A percentile compares a stretch with the other conserved stretches of the same genome.
These are phyloP conservation scores for Cladorrhinum samala DNA, from an alignment of 495 filamentous ascomycete genomes.

Conservation along the genomic window DNA sequence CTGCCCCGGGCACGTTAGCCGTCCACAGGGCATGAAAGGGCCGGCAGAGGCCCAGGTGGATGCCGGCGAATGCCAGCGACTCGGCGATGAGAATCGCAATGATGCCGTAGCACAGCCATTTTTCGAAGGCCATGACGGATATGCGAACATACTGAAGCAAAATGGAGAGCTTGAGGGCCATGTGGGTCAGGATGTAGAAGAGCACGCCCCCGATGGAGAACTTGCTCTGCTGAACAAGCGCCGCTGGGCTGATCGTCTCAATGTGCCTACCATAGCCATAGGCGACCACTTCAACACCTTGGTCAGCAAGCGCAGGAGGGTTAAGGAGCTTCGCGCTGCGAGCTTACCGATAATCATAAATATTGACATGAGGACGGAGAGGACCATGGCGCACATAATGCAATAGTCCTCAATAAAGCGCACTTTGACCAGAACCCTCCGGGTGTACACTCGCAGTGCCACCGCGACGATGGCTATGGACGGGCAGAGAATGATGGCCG, in stretches of 20 bases:
- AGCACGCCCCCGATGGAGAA: not conserved
- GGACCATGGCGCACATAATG: slow-evolving; percentile 3
- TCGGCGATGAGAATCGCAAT: not conserved
- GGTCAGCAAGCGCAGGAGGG: no score
- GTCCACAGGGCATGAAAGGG: slow-evolving; percentile 7
- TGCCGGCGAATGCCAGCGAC: not conserved
- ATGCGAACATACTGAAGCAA: slow-evolving; percentile 6
- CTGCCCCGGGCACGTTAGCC: slow-evolving; percentile 2
- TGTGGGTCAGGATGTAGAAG: not conserved
- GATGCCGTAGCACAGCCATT: slow-evolving; percentile 6
- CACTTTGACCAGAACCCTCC: slow-evolving; percentile 3
- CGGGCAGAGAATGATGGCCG: slow-evolving; percentile 3
- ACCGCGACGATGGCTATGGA: not conserved
- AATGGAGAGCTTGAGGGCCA: slow-evolving; percentile 12
- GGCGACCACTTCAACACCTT: not conserved
- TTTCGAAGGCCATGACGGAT: slow-evolving; percentile 6
- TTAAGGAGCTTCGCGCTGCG: no score
- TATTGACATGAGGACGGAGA: no score
- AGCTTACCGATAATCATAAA: no score
- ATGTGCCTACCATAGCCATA: not conserved
- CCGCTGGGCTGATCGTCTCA: not conserved
- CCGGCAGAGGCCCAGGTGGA: slow-evolving; percentile 4
- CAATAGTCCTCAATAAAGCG: slow-evolving; percentile 6
- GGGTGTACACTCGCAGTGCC: slow-evolving; percentile 7
- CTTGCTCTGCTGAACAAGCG: not conserved